Evolutionary conservation across 75 land plant genomes (phyloP).

Genomic region (Sequoia sempervirens): DNA sequence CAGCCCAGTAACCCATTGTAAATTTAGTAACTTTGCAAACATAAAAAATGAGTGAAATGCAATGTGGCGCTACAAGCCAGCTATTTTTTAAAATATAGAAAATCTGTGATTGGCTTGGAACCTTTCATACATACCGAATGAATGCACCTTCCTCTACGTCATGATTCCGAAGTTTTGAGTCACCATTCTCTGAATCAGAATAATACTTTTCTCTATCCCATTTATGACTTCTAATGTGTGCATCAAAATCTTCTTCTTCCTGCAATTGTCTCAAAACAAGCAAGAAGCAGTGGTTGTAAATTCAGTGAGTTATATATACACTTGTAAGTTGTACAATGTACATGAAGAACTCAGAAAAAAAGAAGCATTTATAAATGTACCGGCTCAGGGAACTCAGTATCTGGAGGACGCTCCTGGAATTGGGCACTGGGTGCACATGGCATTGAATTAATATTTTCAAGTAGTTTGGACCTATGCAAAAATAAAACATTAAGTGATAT

Average conservation of each 20-base stretch:
- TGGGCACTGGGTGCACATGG: slow-evolving; percentile 10
- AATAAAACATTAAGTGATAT: neutral
- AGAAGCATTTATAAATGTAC: neutral
- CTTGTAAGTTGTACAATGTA: neutral
- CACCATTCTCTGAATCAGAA: slow-evolving; percentile 11
- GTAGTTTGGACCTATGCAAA: slow-evolving; percentile 8
- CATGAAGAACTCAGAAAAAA: neutral
- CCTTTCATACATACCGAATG: neutral
- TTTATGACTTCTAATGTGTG: slow-evolving; percentile 2
- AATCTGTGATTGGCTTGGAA: neutral
- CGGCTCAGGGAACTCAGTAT: slow-evolving; percentile 11
- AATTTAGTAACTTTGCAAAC: neutral
- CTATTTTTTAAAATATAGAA: neutral
- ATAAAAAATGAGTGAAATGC: neutral
- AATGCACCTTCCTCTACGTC: neutral
- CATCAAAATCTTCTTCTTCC: slow-evolving; percentile 9
- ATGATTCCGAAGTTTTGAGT: slow-evolving; percentile 7
- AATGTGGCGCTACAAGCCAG: neutral
- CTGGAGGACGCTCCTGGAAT: slow-evolving; percentile 12
- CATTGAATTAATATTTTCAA: slow-evolving; percentile 8
- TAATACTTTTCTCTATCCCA: slow-evolving; percentile 7
- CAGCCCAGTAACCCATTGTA: neutral
- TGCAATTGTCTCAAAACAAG: neutral
- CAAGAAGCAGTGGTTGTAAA: neutral
- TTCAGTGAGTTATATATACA: neutral